These are phyloP conservation scores for Glebionis coronaria DNA, from an alignment of 129 eudicot species.

Conservation along the genomic window DNA sequence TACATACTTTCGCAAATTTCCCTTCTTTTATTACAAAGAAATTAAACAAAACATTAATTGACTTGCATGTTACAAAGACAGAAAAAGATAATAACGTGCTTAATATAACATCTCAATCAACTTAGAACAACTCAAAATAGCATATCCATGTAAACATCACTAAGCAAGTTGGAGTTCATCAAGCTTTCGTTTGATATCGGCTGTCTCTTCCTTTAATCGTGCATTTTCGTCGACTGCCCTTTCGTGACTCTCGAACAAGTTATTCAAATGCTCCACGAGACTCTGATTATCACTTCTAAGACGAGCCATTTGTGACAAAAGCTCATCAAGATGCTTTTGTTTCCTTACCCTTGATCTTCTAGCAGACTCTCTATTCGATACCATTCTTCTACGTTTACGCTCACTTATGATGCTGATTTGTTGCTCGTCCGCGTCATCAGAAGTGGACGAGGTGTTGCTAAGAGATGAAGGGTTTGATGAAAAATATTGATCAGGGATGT, in stretches of 20 bases:
- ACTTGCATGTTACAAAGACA: slow-evolving; percentile 5
- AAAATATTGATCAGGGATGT: slow-evolving; percentile 13
- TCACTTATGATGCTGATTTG: slow-evolving; percentile 36
- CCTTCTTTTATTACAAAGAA: background rate
- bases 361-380: slow-evolving; percentile 71
- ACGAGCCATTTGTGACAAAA: slow-evolving; percentile 51
- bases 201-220: slow-evolving; percentile 48
- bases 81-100: background rate
- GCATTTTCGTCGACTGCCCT: slow-evolving; percentile 44
- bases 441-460: slow-evolving; percentile 57
- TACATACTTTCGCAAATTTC: too few relatives aligned
- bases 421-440: slow-evolving; percentile 63
- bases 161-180: slow-evolving; percentile 32
- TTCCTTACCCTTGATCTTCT: slow-evolving; percentile 68
- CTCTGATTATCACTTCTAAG: slow-evolving; percentile 46
- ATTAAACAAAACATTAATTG: background rate
- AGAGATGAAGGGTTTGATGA: slow-evolving; percentile 34
- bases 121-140: slow-evolving; percentile 6
- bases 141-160: background rate
- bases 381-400: slow-evolving; percentile 62
- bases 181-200: slow-evolving; percentile 41
- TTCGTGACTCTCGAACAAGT: slow-evolving; percentile 39
- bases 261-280: slow-evolving; percentile 47
- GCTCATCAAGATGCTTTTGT: slow-evolving; percentile 70
- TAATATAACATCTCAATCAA: background rate